phyloP scores from a whole-genome alignment of 2,329 filamentous ascomycete species.

The Aspergillus sp. region DNA sequence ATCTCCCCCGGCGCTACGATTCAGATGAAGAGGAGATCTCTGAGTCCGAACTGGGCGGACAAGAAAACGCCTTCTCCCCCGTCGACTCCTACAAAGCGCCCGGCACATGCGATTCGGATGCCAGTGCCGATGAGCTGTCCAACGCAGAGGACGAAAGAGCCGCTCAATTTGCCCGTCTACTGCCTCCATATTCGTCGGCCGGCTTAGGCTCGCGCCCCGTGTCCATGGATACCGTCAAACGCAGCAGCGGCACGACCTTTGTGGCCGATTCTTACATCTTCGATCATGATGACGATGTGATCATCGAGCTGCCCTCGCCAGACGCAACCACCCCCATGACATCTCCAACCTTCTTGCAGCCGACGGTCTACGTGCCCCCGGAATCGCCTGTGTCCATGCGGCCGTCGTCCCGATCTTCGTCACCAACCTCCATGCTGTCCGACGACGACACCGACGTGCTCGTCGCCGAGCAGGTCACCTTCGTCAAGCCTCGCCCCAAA shows the following conservation, averaged over 20 bases:
- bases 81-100: constrained; percentile 24
- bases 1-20: constrained; percentile 33
- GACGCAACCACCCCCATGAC: constrained; percentile 24
- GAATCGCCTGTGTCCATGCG: constrained; percentile 17
- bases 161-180: constrained; percentile 10
- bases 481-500: constrained; percentile 28
- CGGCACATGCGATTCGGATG: constrained; percentile 27
- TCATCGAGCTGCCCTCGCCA: constrained; percentile 32
- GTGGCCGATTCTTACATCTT: constrained; percentile 29
- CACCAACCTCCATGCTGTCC: constrained; percentile 27
- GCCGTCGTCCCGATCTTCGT: constrained; percentile 23
- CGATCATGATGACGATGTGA: constrained; percentile 30
- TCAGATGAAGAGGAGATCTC: constrained; percentile 40
- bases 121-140: constrained; percentile 29
- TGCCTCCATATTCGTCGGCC: constrained; percentile 19
- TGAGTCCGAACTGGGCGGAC: constrained; percentile 33
- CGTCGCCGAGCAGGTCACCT: constrained; percentile 31
- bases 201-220: constrained; percentile 29
- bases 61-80: constrained; percentile 32
- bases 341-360: constrained; percentile 28
- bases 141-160: constrained; percentile 21
- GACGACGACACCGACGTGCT: constrained; percentile 32
- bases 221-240: constrained; percentile 35
- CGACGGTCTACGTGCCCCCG: constrained; percentile 27
- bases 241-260: constrained; percentile 30